Evolutionary conservation across 805 yeast species (phyloP), one percentile per base, ranked within the genome.

Genomic region (Ogataea pini): DNA sequence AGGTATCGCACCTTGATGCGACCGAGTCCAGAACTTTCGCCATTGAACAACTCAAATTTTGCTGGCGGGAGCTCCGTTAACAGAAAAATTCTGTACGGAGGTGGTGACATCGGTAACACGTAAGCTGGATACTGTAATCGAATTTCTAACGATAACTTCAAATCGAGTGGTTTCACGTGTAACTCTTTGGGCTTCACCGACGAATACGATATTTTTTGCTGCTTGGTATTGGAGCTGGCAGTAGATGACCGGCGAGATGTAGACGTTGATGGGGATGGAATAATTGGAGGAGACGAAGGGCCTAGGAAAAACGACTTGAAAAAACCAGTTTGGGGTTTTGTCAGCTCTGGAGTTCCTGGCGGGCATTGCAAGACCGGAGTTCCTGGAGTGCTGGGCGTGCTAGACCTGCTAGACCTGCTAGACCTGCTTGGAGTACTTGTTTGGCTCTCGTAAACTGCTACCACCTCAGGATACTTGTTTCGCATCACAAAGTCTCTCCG

Each of bases 71-170:
- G 16, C 29, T 50, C 49, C 1, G 65, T 56, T 7, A 65, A 25
- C 4, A 65, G 27, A 25, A 50, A 55, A 4, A 67, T 42, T 25
- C 55, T 57, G 44, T 58, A 57, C 12, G 53, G 47, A 4, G 67
- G 62, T 3, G 66, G 61, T 39, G 66, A 65, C 5, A 70, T 63
- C 0, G 84, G 84, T 3, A 75, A 66, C 45, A 80, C 61, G 33
- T 67, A 69, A 1, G 78, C 72, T 0, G 82, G 80, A 46, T 73
- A 65, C 24, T 74, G 67, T 54, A 77, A 72, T 41, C 85, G 62
- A 14, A 72, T 68, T 57, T 80, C 86, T 46, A 80, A 68, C 2
- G 69, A 59, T 43, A 75, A 65, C 3, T 71, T 69, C 14, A 77
- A 69, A 37, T 72, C 70, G 13, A 60, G 54, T 4, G 72, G 63